Percentiles rank a stretch among this genome's conserved stretches.
These are phyloP conservation scores for Phytophthora sp. DNA, from an alignment of 352 stramenopile genomes.

Conservation along the genomic window DNA sequence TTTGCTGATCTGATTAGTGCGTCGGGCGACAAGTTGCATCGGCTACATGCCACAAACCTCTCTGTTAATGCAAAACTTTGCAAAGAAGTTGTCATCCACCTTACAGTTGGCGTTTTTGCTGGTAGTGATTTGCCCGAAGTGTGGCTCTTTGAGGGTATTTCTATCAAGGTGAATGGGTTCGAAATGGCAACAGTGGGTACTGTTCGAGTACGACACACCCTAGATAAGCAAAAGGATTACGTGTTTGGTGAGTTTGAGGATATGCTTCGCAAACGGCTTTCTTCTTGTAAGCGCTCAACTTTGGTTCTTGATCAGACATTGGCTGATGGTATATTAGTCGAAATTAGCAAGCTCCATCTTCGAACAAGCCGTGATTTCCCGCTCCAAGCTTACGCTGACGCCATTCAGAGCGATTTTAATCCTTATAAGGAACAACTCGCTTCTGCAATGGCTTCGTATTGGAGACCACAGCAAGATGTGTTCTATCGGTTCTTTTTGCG, in stretches of 20 bases:
- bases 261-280: constrained; percentile 48
- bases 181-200: constrained; percentile 47
- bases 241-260: constrained; percentile 82
- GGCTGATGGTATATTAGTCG: constrained; percentile 67
- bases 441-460: constrained; percentile 37
- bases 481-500: constrained; percentile 75
- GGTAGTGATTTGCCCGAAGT: constrained; percentile 75
- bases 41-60: constrained; percentile 61
- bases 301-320: constrained; percentile 15
- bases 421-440: constrained; percentile 40
- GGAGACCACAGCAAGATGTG: constrained; percentile 65
- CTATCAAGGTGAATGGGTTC: constrained; percentile 45
- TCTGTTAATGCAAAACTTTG: constrained; percentile 45
- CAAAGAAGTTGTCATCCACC: constrained; percentile 33
- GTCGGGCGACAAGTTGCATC: constrained; percentile 68
- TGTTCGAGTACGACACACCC: constrained; percentile 57
- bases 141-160: constrained; percentile 65
- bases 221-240: constrained; percentile 54
- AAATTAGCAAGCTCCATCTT: constrained; percentile 51
- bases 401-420: constrained; percentile 38
- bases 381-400: constrained; percentile 34
- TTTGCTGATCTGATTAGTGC: constrained; percentile 64
- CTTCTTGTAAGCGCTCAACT: constrained; percentile 37
- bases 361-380: constrained; percentile 44
- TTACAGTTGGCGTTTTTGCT: constrained; percentile 60